Percentiles rank a stretch among this genome's conserved stretches.
phyloP scores from a whole-genome alignment of 2,329 filamentous ascomycete species.

The Stemphylium vesicarium region DNA sequence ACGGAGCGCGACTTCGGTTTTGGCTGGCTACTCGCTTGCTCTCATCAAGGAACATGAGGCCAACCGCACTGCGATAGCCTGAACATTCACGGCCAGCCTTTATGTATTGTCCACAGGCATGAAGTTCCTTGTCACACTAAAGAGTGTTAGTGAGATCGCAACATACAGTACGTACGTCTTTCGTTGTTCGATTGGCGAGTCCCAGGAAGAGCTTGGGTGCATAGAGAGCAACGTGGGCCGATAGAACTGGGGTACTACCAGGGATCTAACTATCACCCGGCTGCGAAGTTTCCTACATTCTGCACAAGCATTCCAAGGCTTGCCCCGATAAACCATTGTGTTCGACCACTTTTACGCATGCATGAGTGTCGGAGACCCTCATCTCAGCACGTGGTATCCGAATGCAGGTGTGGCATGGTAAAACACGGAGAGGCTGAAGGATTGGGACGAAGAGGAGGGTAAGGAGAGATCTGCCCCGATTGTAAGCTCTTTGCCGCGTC shows the following conservation, averaged over 20 bases:
- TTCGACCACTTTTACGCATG: background rate
- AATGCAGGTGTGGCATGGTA: background rate
- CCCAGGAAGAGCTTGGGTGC: background rate
- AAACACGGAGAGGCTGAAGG: background rate
- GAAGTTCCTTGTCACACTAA: slow-evolving; percentile 36
- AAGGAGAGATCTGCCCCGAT: background rate
- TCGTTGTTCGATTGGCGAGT: background rate
- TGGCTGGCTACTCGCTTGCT: slow-evolving; percentile 29
- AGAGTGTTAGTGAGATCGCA: slow-evolving; percentile 1
- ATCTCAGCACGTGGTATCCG: slow-evolving; percentile 1
- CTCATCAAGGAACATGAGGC: slow-evolving; percentile 41
- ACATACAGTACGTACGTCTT: background rate
- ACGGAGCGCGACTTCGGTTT: slow-evolving; percentile 5
- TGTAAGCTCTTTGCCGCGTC: background rate
- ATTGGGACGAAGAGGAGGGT: background rate
- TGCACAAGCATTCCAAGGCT: slow-evolving; percentile 32
- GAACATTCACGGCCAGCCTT: slow-evolving; percentile 34
- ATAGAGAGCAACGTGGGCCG: background rate
- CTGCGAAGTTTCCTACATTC: slow-evolving; percentile 41
- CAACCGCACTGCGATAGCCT: slow-evolving; percentile 35
- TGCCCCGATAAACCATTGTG: slow-evolving; percentile 36
- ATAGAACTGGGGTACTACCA: background rate
- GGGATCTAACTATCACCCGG: slow-evolving; percentile 21
- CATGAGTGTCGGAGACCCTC: background rate
- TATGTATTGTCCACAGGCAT: slow-evolving; percentile 35